phyloP scores from a whole-genome alignment of 2,329 filamentous ascomycete genomes.

The Colletotrichum trifolii region DNA sequence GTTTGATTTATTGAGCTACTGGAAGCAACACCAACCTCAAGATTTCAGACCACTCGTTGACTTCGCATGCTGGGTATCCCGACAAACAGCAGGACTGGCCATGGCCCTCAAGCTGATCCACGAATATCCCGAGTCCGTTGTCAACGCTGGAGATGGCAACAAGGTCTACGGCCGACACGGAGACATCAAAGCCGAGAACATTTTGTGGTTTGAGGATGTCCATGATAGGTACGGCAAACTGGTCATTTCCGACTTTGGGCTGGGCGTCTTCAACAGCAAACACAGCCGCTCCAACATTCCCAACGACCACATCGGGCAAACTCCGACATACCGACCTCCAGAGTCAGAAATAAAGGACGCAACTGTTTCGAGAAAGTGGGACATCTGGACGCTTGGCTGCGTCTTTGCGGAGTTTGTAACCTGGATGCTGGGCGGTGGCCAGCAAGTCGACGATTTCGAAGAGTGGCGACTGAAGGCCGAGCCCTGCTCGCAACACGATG shows the following conservation, averaged over 20 bases:
- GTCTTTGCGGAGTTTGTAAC: conserved; percentile 42
- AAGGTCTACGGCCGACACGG: neutral
- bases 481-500: neutral
- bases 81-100: no score
- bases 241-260: neutral
- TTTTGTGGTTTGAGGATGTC: neutral
- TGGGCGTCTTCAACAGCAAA: neutral
- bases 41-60: no score
- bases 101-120: no score
- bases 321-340: conserved; percentile 25
- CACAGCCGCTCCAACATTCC: conserved; percentile 12
- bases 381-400: conserved; percentile 46
- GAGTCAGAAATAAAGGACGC: conserved; percentile 18
- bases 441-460: neutral
- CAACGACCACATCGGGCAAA: conserved; percentile 2
- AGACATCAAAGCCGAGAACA: neutral
- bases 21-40: neutral
- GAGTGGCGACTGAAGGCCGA: neutral
- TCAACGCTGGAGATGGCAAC: neutral
- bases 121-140: no score
- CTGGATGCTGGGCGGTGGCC: conserved; percentile 39
- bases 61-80: no score
- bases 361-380: conserved; percentile 34
- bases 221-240: neutral
- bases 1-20: neutral